Base-by-base conservation (phyloP, 306 rosid species). In the Benincasa hispida region DNA sequence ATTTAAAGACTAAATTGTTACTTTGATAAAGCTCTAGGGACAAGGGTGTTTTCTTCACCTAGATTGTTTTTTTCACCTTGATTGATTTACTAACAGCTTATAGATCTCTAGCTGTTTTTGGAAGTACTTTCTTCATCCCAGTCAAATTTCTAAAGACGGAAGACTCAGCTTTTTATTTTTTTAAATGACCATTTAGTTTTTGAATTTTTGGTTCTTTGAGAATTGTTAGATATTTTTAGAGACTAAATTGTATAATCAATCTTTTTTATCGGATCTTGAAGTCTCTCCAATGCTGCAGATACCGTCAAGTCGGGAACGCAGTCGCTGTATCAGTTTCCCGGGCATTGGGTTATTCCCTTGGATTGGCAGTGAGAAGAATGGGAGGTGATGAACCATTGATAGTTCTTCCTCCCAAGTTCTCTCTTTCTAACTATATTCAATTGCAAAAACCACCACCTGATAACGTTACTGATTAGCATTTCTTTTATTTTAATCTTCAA, bases 271-370 rank as follows among this genome's bases (percentile, higher is more conserved):
- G 27, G 18, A 57, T 24, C 63, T 24, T 1, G 15, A 57, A 10
- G 18, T 24, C 2, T 56, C 25, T 57, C 30, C 10, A 34, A 61
- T 35, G 48, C 24, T 84, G 74, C 84, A 93, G 98, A 85, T 90
- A 93, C 82, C 72, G 96, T 76, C 98, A 93, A 79, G 76, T 91
- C 63, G 98, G 98, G 78, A 93, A 93, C 80, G 98, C 96, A 35
- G 98, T 93, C 22, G 90, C 97, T 7, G 79, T 93, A 76, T 83
- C 92, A 1, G 98, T 93, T 18, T 81, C 86, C 1, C 78, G 92
- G 65, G 94, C 96, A 41, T 84, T 91, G 76, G 97, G 98, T 39
- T 91, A 88, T 83, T 74, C 91, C 42, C 59, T 93, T 59, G 97
- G 98, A 83, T 78, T 87, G 78, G 93, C 98, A 51, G 54, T 81